phyloP scores from a whole-genome alignment of 768 basidiomycete genomes.

The Termitomyces bulborhizus region DNA sequence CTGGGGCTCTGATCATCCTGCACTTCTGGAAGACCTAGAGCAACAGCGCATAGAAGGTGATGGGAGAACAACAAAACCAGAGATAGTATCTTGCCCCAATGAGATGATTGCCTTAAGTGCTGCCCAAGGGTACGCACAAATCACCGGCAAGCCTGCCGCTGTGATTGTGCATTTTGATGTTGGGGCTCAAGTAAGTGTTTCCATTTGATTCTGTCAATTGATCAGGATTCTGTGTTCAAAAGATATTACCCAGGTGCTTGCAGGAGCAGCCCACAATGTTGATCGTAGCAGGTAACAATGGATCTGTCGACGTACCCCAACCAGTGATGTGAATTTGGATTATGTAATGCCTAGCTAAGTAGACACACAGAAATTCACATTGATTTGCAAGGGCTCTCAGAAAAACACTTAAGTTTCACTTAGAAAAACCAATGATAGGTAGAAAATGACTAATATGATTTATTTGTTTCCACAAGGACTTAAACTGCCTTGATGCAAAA shows the following conservation, averaged over 20 bases:
- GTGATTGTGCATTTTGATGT: slow-evolving; percentile 75
- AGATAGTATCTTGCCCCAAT: slow-evolving; percentile 64
- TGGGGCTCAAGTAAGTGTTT: slow-evolving; percentile 48
- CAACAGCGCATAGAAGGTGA: too few species aligned
- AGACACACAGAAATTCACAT: too few species aligned
- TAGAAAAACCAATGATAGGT: too few species aligned
- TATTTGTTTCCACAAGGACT: too few species aligned
- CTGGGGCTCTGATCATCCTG: slow-evolving; percentile 76
- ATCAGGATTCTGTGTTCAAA: not conserved
- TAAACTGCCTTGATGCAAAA: too few species aligned
- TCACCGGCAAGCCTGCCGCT: slow-evolving; percentile 59
- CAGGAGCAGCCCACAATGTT: slow-evolving; percentile 69
- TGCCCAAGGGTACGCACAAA: slow-evolving; percentile 67
- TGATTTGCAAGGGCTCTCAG: too few species aligned
- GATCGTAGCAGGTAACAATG: slow-evolving; percentile 51
- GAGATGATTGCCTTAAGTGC: slow-evolving; percentile 73
- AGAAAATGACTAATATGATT: too few species aligned
- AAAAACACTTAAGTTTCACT: too few species aligned
- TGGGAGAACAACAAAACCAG: slow-evolving; percentile 36
- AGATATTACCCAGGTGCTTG: slow-evolving; percentile 35
- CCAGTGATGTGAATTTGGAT: too few species aligned
- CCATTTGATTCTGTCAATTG: not conserved
- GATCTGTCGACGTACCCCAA: too few species aligned
- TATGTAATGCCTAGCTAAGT: too few species aligned
- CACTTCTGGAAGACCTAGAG: slow-evolving; percentile 49